Evolutionary conservation across 768 basidiomycete species (phyloP), one percentile per base, ranked within the genome.

Genomic region (Tylopilus cervinicoccineus): DNA sequence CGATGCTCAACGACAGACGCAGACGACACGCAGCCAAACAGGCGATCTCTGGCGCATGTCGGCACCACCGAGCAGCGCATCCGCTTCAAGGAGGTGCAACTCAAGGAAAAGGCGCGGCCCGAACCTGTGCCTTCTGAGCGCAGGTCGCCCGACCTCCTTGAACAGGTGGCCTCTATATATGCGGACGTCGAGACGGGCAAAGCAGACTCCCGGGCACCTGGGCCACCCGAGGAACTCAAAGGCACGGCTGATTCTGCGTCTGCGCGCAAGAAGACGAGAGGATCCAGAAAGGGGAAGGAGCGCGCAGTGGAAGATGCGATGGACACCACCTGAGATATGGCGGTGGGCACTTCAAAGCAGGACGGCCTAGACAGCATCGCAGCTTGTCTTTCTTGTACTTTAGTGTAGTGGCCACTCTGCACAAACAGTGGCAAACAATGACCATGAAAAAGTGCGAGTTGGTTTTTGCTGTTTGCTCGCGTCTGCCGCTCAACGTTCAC

Each of bases 1-100:
- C 12, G 43, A 47, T 22, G 31, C 59, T 56, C 8, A 38, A 38
- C 17, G 5, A 22, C 6, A 7, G 16, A 37, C 13, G 13, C 47
- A 73, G 82, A 79, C 49, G 67, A 70, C 11, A 57, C 68, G 13
- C 78, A 81, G 38, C 68, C 71, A 42, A 72, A 66, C 42, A 82
- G 76, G 57, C 76, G 77, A 24, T 68, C 75, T 4, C 68, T 87
- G 11, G 60, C 66, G 3, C 80, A 83, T 53, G 68, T 85, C 6
- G 75, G 76, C n/a, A 81, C 73, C 37, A 83, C 84, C 0, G 79
- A 80, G 50, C 78, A 80, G 51, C 81, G 88, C 8, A 78, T 89
- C 44, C 75, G 73, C n/a, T 91, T 91, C 68, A 78, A 76, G 50
- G 83, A 87, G 60, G 82, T 88, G 5, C 78, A 80, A 24, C 69